Evolutionary conservation across 306 rosid species (phyloP), one percentile per base, ranked within the genome.

Genomic region (Quercus aquifolioides): DNA sequence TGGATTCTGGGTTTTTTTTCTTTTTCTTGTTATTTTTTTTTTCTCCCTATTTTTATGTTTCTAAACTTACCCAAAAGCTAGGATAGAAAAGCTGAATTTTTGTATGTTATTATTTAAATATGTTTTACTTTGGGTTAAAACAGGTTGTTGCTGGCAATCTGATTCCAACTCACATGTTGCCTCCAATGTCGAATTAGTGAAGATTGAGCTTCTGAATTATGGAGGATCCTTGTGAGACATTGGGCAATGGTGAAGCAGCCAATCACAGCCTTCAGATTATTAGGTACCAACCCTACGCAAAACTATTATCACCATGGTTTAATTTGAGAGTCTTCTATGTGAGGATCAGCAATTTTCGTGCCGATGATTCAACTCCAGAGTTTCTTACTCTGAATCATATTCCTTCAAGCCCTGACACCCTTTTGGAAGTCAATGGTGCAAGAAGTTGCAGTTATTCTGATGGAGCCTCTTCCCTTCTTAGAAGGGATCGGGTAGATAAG

Each of bases 281-380:
- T 43, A 84, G 91, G 78, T 87, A 86, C 84, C 89, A 89, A 79
- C 89, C 96, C 55, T 83, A 78, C 75, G 71, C 59, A 54, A 93
- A 81, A 77, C 70, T 86, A 15, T 78, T 88, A 21, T 88, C 94
- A 38, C 71, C 92, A 2, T 93, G 98, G 97, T 89, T 96, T 74
- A 96, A 89, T 87, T 57, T 96, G 82, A 90, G 97, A 87, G 98
- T 96, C 31, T 96, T 93, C 77, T 93, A 91, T 85, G 93, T 91
- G 69, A 90, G 98, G 77, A 52, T 93, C 5, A 87, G 94, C 78
- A 86, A 92, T 56, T 89, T 93, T 76, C 86, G 71, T 74, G 96
- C 88, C 4, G 92, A 91, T 85, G 91, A 86, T 79, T 89, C 90
- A 23, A 90, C 97, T 43, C 97, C 98, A 0, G 89, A 89, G 78